These are phyloP conservation scores for Boletus rex-veris DNA, from an alignment of 768 basidiomycete genomes.

Conservation along the genomic window DNA sequence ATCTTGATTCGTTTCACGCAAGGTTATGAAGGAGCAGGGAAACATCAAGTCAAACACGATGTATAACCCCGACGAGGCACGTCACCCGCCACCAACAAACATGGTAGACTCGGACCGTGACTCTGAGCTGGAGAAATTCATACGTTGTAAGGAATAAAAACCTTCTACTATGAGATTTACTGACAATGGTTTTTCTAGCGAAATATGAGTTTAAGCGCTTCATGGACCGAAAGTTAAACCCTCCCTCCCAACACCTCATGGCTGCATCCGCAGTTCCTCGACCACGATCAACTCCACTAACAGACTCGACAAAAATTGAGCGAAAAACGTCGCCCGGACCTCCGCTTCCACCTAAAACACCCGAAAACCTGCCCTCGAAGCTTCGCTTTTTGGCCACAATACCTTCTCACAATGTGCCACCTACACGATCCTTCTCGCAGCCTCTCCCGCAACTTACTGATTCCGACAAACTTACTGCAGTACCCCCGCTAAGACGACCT, in stretches of 20 bases:
- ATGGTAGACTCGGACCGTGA: constrained; percentile 77
- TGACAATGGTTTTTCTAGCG: constrained; percentile 38
- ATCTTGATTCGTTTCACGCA: constrained; percentile 14
- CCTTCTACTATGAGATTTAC: background rate
- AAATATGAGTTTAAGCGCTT: constrained; percentile 81
- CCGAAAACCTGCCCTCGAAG: constrained; percentile 23
- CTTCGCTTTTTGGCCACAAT: constrained; percentile 13
- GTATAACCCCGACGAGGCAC: constrained; percentile 80
- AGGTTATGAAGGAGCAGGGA: constrained; percentile 80
- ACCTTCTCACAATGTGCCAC: constrained; percentile 16
- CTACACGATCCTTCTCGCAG: constrained; percentile 35
- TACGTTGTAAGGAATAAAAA: constrained; percentile 56
- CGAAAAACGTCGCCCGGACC: constrained; percentile 25
- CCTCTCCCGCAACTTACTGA: constrained; percentile 22
- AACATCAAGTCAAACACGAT: constrained; percentile 76
- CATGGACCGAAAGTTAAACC: constrained; percentile 42
- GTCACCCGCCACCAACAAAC: constrained; percentile 79
- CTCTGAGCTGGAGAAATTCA: constrained; percentile 87
- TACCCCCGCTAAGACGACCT: constrained; percentile 4
- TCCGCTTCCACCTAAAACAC: constrained; percentile 26
- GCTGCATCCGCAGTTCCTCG: constrained; percentile 22
- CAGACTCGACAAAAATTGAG: constrained; percentile 5
- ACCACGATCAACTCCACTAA: constrained; percentile 15
- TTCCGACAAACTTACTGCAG: constrained; percentile 14
- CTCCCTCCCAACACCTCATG: constrained; percentile 36